Evolutionary conservation across 352 stramenopile genomes (phyloP), one percentile per base, ranked within the genome.

Genomic region (Thraustotheca clavata): DNA sequence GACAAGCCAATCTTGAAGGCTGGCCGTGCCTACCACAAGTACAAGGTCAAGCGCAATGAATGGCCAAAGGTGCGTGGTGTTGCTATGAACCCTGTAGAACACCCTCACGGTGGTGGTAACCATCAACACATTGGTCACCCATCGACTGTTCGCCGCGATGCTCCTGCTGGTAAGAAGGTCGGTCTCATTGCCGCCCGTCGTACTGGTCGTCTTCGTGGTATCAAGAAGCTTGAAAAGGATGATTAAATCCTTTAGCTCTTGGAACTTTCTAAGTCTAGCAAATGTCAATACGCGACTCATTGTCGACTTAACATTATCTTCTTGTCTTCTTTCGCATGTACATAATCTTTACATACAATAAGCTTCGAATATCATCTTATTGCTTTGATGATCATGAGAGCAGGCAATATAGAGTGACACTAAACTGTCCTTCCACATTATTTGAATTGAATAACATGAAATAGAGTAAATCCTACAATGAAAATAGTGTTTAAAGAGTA

Each of bases 111-210:
- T 96, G 97, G 97, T 96, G 97, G 97, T 98, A 99, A 99, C 94
- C 97, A 99, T 83, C 96, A 99, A 88, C 97, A 99, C 82, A 99
- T 99, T 87, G 97, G 97, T 96, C 96, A 97, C 80, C 95, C 97
- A 54, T 98, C 95, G 60, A 99, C 96, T n/a, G 89, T 97, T 24
- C 88, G 79, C 66, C 80, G 91, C 63, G 90, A 97, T 66, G 89
- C 88, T 49, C 92, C 96, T 35, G 85, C 96, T 49, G 97, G 97
- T 98, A 91, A 98, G 76, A 99, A 99, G 91, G 96, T 98, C 75
- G 96, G 96, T 96, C 84, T 99, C 46, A 99, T 99, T 77, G 96
- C 90, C 72, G 96, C 96, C 73, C 89, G 96, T 69, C 89, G 96
- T 73, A 99, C 96, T 59, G 96, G 96, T 75, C 91, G 96, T 82